A percentile compares a stretch with the other conserved stretches of the same genome.
phyloP scores from a whole-genome alignment of 805 yeast genomes.

The Starmerella vitae region DNA sequence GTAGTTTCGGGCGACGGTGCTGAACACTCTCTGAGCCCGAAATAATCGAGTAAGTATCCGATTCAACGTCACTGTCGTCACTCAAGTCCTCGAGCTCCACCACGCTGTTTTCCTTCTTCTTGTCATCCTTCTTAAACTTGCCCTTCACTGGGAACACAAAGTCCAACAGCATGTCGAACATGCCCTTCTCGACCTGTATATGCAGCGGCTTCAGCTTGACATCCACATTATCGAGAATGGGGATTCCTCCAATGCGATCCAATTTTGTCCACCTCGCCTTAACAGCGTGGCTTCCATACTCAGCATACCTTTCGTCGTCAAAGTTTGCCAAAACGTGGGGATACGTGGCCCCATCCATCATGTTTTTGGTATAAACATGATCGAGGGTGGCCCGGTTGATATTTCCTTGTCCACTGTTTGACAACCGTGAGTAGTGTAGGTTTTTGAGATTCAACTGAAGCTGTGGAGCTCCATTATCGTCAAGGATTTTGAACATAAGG shows the following conservation, averaged over 20 bases:
- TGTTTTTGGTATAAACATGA: slow-evolving; percentile 56
- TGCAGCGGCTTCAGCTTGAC: slow-evolving; percentile 52
- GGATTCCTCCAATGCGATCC: slow-evolving; percentile 79
- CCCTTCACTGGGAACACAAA: slow-evolving; percentile 53
- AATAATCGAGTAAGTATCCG: not conserved
- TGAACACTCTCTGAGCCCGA: not conserved
- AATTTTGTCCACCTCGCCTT: slow-evolving; percentile 61
- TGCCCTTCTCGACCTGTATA: slow-evolving; percentile 56
- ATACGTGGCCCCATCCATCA: slow-evolving; percentile 42
- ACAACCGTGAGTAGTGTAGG: slow-evolving; percentile 47
- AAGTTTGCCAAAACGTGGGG: slow-evolving; percentile 59
- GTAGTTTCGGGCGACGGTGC: not conserved
- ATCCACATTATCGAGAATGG: slow-evolving; percentile 55
- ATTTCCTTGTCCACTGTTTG: slow-evolving; percentile 53
- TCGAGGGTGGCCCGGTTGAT: slow-evolving; percentile 45
- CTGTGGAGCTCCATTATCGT: slow-evolving; percentile 46
- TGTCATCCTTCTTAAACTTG: slow-evolving; percentile 8
- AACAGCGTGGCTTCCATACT: slow-evolving; percentile 22
- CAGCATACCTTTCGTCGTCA: slow-evolving; percentile 18
- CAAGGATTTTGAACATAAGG: slow-evolving; percentile 56
- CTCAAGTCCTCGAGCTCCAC: slow-evolving; percentile 2
- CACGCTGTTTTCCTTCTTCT: slow-evolving; percentile 11
- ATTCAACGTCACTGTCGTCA: not conserved
- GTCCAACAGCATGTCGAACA: slow-evolving; percentile 47
- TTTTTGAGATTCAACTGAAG: slow-evolving; percentile 55